Evolutionary conservation across 139 green algal genomes (phyloP).

Genomic region (Coelastrella sp.): DNA sequence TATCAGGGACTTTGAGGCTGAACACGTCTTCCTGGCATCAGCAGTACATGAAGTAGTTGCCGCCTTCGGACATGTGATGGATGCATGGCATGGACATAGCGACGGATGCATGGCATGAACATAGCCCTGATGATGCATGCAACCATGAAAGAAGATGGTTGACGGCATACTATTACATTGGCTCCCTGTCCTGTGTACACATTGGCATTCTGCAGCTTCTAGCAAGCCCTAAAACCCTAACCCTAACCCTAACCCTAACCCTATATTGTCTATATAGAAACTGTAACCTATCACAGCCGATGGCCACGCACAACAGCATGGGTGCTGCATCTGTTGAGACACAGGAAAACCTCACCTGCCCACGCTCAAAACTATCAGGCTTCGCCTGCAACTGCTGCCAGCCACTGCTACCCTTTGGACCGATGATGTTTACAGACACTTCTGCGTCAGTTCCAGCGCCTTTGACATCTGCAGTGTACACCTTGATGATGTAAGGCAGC

Average conservation of each 20-base stretch:
- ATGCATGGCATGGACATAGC: too few relatives aligned
- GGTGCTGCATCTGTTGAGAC: not conserved
- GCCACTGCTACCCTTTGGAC: conserved; percentile 50
- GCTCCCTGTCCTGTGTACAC: too few relatives aligned
- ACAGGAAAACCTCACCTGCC: conserved; percentile 21
- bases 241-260: too few relatives aligned
- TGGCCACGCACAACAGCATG: not conserved
- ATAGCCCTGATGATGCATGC: too few relatives aligned
- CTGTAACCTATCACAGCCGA: too few relatives aligned
- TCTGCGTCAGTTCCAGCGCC: conserved; percentile 75
- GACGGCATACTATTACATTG: too few relatives aligned
- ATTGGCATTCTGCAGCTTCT: too few relatives aligned
- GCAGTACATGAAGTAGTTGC: not conserved
- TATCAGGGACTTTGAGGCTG: conserved; percentile 50
- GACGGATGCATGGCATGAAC: too few relatives aligned
- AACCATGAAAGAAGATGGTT: too few relatives aligned
- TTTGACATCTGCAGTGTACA: conserved; percentile 64
- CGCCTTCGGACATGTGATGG: too few relatives aligned
- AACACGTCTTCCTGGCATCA: conserved; percentile 64
- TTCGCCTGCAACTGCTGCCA: conserved; percentile 48
- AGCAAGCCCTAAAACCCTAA: too few relatives aligned
- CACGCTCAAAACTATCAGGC: conserved; percentile 65
- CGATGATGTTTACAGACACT: conserved; percentile 63
- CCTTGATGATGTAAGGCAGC: conserved; percentile 49
- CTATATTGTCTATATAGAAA: too few relatives aligned